phyloP scores from a whole-genome alignment of 768 basidiomycete species.

The Xanthoconium purpureum region DNA sequence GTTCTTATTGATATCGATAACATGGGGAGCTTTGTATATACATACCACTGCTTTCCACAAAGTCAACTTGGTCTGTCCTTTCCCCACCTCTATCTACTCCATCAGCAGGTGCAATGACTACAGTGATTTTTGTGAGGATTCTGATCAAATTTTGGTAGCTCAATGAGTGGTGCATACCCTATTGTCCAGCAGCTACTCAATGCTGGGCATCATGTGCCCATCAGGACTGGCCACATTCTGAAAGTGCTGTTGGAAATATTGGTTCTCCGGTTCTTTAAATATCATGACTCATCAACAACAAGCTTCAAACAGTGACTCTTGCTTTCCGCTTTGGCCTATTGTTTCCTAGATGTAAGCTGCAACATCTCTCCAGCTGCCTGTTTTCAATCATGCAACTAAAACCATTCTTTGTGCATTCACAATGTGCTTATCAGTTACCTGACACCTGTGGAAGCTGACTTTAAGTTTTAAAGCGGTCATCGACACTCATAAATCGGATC shows the following conservation, averaged over 20 bases:
- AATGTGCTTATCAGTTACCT: too few relatives aligned
- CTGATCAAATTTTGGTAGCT: background rate
- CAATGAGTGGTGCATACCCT: background rate
- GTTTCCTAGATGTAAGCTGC: too few relatives aligned
- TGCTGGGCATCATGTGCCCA: background rate
- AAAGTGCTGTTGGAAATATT: slow-evolving; percentile 48
- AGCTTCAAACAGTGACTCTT: too few relatives aligned
- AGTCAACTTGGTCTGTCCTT: background rate
- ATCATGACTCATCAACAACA: too few relatives aligned
- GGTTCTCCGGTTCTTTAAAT: too few relatives aligned
- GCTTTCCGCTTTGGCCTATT: too few relatives aligned
- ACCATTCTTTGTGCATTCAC: too few relatives aligned
- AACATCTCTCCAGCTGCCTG: too few relatives aligned
- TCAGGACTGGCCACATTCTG: slow-evolving; percentile 47
- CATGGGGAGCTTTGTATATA: background rate
- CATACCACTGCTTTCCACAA: background rate
- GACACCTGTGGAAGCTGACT: too few relatives aligned
- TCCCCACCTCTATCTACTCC: slow-evolving; percentile 24
- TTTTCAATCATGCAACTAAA: too few relatives aligned
- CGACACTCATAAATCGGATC: too few relatives aligned
- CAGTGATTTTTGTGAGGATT: background rate
- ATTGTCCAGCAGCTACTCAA: slow-evolving; percentile 6
- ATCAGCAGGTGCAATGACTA: background rate
- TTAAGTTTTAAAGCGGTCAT: too few relatives aligned
- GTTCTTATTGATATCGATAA: background rate